Evolutionary conservation across 352 stramenopile species (phyloP).

Genomic region (Blastocystis sp.): DNA sequence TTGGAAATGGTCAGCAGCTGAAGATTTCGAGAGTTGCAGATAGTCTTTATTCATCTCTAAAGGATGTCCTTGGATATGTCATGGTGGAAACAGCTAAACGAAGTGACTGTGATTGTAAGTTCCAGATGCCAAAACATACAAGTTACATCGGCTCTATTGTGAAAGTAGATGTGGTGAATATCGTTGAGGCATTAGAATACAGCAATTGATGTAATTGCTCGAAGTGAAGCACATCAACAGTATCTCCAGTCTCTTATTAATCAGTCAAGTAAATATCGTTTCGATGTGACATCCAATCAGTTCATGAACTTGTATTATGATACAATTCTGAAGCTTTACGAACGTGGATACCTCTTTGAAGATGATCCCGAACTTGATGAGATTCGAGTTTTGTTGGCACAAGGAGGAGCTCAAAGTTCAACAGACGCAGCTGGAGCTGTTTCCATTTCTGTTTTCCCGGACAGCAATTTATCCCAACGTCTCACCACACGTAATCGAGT

Average conservation of each 20-base stretch:
- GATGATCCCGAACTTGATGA: constrained; percentile 44
- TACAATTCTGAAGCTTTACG: constrained; percentile 27
- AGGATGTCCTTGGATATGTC: constrained; percentile 49
- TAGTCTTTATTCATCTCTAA: constrained; percentile 57
- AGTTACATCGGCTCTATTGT: constrained; percentile 54
- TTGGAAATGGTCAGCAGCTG: constrained; percentile 36
- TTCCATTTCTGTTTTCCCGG: not conserved
- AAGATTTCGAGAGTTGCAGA: constrained; percentile 59
- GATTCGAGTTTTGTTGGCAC: not conserved
- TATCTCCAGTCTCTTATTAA: constrained; percentile 20
- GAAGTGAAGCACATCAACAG: constrained; percentile 11
- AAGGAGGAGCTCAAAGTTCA: not conserved
- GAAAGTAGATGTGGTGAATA: not conserved
- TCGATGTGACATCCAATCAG: constrained; percentile 14
- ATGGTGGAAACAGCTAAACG: constrained; percentile 55
- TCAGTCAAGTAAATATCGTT: constrained; percentile 33
- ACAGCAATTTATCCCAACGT: not conserved
- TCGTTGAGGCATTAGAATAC: not conserved
- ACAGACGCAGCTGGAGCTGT: not conserved
- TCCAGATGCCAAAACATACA: constrained; percentile 55
- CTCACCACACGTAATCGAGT: constrained; percentile 51
- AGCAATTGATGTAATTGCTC: constrained; percentile 43
- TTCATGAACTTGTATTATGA: constrained; percentile 55
- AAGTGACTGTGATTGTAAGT: constrained; percentile 27
- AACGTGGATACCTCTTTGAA: constrained; percentile 43